Conservation (phyloP, 495 filamentous ascomycete species). For the Staphylotrichum tortipilum region DNA sequence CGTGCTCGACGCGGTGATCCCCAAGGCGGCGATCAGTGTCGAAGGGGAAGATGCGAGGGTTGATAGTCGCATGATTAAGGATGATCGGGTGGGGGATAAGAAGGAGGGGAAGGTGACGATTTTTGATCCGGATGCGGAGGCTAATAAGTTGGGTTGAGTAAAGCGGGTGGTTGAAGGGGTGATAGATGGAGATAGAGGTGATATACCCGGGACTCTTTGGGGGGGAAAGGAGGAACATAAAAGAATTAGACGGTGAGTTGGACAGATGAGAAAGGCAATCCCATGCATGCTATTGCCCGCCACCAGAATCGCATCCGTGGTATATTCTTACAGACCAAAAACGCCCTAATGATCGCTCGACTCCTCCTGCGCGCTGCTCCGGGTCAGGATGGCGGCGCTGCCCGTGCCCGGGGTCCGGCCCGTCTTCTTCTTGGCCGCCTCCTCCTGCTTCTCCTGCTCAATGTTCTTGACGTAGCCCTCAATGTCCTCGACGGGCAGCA, state of each 20-base stretch:
- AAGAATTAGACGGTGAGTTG: neutral
- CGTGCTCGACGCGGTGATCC: slow-evolving; percentile 76
- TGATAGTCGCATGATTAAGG: slow-evolving; percentile 85
- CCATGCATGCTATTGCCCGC: neutral
- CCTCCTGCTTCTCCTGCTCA: slow-evolving; percentile 97
- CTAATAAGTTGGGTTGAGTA: slow-evolving; percentile 64
- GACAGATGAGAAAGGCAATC: neutral
- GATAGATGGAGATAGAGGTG: neutral
- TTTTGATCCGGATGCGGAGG: slow-evolving; percentile 62
- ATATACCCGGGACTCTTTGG: slow-evolving; percentile 2
- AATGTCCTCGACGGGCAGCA: slow-evolving; percentile 91
- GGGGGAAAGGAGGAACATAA: neutral
- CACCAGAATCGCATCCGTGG: neutral
- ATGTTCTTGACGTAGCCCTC: slow-evolving; percentile 96
- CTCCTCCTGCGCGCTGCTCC: slow-evolving; percentile 48
- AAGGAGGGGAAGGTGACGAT: slow-evolving; percentile 44
- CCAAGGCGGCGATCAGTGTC: slow-evolving; percentile 68
- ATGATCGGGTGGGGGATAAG: slow-evolving; percentile 64
- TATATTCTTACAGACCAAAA: slow-evolving; percentile 9
- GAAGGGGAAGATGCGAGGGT: slow-evolving; percentile 84
- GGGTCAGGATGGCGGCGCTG: slow-evolving; percentile 66
- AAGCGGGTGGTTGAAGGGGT: neutral
- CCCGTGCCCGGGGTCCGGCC: slow-evolving; percentile 68
- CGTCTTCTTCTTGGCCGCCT: slow-evolving; percentile 93
- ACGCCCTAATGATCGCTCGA: slow-evolving; percentile 20